Percentiles rank a stretch among this genome's conserved stretches.
These are phyloP conservation scores for Cantharellus anzutake DNA, from an alignment of 768 basidiomycete species.

Conservation along the genomic window DNA sequence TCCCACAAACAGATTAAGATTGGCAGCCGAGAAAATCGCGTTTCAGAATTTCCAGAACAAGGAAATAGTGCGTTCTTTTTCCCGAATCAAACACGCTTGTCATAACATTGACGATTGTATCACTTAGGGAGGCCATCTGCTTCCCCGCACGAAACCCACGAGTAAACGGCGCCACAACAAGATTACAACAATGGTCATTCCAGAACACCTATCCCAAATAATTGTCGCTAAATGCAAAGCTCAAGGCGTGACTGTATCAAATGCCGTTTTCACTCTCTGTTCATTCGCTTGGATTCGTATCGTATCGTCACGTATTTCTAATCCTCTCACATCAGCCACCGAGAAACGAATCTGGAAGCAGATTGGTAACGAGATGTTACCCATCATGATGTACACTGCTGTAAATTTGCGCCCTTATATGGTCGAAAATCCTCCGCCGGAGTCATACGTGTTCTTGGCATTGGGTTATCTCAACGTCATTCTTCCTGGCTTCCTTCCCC, in stretches of 20 bases:
- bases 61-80: slow-evolving; percentile 27
- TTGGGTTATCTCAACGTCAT: slow-evolving; percentile 18
- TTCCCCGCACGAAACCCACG: slow-evolving; percentile 27
- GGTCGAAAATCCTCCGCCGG: slow-evolving; percentile 12
- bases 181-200: neutral
- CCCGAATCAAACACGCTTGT: neutral
- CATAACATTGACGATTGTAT: neutral
- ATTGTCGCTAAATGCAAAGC: slow-evolving; percentile 18
- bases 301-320: neutral
- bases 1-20: slow-evolving; percentile 22
- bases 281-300: slow-evolving; percentile 17
- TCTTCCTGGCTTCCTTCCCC: slow-evolving; percentile 16
- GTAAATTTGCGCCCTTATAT: slow-evolving; percentile 52
- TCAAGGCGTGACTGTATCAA: slow-evolving; percentile 17
- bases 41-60: slow-evolving; percentile 34
- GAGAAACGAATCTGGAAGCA: neutral
- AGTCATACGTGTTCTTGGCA: slow-evolving; percentile 48
- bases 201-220: no score
- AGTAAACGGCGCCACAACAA: slow-evolving; percentile 38
- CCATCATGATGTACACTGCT: slow-evolving; percentile 71
- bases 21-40: slow-evolving; percentile 34
- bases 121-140: slow-evolving; percentile 49
- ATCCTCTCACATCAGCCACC: neutral
- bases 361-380: neutral
- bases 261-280: slow-evolving; percentile 20